phyloP scores from a whole-genome alignment of 78 protist genomes.

The Bigelowiella natans region DNA sequence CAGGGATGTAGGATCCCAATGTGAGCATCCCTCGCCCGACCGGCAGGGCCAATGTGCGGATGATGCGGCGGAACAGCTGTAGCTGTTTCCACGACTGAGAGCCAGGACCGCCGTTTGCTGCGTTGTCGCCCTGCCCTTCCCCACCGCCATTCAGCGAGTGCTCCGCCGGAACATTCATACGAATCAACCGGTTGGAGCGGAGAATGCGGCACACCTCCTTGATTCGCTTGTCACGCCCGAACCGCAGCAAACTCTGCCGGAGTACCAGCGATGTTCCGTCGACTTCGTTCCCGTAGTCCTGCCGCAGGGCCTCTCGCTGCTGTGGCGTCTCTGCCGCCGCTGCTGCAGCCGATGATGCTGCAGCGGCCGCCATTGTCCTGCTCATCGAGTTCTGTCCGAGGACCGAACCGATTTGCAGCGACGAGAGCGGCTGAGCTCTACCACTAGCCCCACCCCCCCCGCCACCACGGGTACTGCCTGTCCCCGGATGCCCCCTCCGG shows the following conservation, averaged over 20 bases:
- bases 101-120: background rate
- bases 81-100: too few species aligned
- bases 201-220: background rate
- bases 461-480: too few species aligned
- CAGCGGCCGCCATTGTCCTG: too few species aligned
- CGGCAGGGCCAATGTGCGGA: conserved; percentile 36
- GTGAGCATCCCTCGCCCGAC: conserved; percentile 43
- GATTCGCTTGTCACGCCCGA: background rate
- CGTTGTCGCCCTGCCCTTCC: background rate
- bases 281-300: background rate
- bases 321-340: background rate
- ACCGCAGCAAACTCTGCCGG: background rate
- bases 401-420: too few species aligned
- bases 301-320: background rate
- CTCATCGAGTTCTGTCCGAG: too few species aligned
- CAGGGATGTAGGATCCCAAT: conserved; percentile 16
- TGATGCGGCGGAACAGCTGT: too few species aligned
- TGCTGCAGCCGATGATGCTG: too few species aligned
- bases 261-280: background rate
- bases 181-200: background rate
- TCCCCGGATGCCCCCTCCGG: too few species aligned
- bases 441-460: too few species aligned
- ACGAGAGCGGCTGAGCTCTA: too few species aligned
- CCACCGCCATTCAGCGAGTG: background rate
- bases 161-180: background rate